These are phyloP conservation scores for Hypoxylon sp. DNA, from an alignment of 2,329 filamentous ascomycete genomes.

Conservation along the genomic window DNA sequence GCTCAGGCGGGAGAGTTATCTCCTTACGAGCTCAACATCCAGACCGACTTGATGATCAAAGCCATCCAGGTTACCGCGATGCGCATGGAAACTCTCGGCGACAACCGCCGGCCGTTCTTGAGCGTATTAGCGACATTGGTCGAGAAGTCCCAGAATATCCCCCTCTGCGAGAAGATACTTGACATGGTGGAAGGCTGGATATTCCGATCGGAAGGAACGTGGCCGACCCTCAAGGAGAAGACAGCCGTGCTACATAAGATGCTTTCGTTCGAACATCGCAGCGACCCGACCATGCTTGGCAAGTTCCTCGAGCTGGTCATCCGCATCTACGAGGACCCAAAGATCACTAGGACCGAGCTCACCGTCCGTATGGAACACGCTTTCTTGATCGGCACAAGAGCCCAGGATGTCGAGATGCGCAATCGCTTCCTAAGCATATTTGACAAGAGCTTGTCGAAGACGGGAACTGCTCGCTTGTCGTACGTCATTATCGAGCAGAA, in stretches of 20 bases:
- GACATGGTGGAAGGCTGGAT: slow-evolving; percentile 96
- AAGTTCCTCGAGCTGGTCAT: slow-evolving; percentile 97
- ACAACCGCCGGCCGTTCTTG: slow-evolving; percentile 90
- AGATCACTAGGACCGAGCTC: slow-evolving; percentile 92
- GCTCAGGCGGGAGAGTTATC: slow-evolving; percentile 67
- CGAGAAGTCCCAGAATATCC: slow-evolving; percentile 88
- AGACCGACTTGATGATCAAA: slow-evolving; percentile 90
- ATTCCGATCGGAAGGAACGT: slow-evolving; percentile 92
- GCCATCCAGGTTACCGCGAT: slow-evolving; percentile 91
- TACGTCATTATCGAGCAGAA: slow-evolving; percentile 94
- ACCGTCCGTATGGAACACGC: slow-evolving; percentile 98
- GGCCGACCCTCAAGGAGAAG: slow-evolving; percentile 98
- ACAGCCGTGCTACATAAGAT: slow-evolving; percentile 99
- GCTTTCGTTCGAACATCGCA: slow-evolving; percentile 89
- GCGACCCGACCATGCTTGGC: slow-evolving; percentile 83
- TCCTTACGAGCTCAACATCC: slow-evolving; percentile 83
- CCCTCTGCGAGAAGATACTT: slow-evolving; percentile 90
- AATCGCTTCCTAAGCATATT: slow-evolving; percentile 97
- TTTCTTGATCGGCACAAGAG: slow-evolving; percentile 93
- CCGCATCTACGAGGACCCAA: slow-evolving; percentile 96
- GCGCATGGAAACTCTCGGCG: slow-evolving; percentile 90
- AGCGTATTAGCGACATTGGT: slow-evolving; percentile 94
- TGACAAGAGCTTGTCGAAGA: slow-evolving; percentile 91
- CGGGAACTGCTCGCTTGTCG: slow-evolving; percentile 84
- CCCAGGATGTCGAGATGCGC: slow-evolving; percentile 94